These are phyloP conservation scores for Nadsonia starkeyi-henricii DNA, from an alignment of 1,139 yeast genomes.

Conservation along the genomic window DNA sequence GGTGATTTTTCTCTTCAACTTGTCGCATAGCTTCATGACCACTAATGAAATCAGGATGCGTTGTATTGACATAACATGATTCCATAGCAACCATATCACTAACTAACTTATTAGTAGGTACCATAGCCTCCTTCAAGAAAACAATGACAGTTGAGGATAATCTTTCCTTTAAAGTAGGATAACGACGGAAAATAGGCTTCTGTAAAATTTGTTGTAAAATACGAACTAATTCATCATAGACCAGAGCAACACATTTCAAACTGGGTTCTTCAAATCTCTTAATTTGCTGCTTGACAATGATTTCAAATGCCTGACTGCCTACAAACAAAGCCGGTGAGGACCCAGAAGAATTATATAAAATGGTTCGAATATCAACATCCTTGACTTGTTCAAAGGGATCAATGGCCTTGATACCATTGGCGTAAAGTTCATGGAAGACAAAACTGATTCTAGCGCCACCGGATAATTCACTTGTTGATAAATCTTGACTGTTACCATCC, in stretches of 20 bases:
- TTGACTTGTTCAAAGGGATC: conserved; percentile 97
- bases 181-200: conserved; percentile 73
- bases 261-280: conserved; percentile 94
- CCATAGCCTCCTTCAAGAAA: conserved; percentile 62
- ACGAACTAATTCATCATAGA: conserved; percentile 88
- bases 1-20: conserved; percentile 80
- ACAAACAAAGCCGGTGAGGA: conserved; percentile 93
- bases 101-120: conserved; percentile 80
- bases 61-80: conserved; percentile 90
- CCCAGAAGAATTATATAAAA: conserved; percentile 83
- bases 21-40: conserved; percentile 93
- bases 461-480: conserved; percentile 72
- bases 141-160: conserved; percentile 68
- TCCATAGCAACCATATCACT: conserved; percentile 71
- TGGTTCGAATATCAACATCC: conserved; percentile 95
- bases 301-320: conserved; percentile 94
- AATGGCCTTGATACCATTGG: conserved; percentile 80
- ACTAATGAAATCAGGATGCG: conserved; percentile 89
- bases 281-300: conserved; percentile 86
- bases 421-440: conserved; percentile 92
- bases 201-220: conserved; percentile 76
- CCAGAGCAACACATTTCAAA: conserved; percentile 73
- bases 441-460: conserved; percentile 95
- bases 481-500: conserved; percentile 85
- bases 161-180: conserved; percentile 82